phyloP scores from a whole-genome alignment of 2,329 filamentous ascomycete species.

The Cladobotryum protrusum region DNA sequence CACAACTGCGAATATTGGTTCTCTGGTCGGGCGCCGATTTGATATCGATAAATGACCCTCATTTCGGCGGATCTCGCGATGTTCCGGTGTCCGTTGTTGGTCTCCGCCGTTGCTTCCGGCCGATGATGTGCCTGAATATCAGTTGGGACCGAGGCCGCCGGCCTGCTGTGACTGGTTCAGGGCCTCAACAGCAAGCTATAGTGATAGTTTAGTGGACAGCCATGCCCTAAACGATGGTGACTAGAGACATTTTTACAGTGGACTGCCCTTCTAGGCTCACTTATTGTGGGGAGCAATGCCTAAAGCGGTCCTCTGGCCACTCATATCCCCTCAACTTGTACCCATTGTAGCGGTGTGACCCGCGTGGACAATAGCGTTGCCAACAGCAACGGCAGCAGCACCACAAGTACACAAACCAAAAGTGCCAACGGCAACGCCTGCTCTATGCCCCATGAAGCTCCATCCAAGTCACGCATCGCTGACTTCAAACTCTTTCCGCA shows the following conservation, averaged over 20 bases:
- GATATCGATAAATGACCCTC: no score
- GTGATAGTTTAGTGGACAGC: no score
- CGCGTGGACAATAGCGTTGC: constrained; percentile 8
- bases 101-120: neutral
- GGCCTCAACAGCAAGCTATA: no score
- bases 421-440: constrained; percentile 3
- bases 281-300: neutral
- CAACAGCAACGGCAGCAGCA: constrained; percentile 9
- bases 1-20: no score
- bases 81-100: constrained; percentile 9
- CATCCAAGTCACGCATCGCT: constrained; percentile 8
- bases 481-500: constrained; percentile 8
- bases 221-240: no score
- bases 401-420: constrained; percentile 13
- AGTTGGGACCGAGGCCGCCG: no score
- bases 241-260: no score
- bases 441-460: constrained; percentile 3
- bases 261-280: no score
- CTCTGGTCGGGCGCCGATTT: no score
- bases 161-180: no score
- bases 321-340: neutral
- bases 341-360: constrained; percentile 9
- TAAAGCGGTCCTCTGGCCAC: no score
- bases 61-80: constrained; percentile 9
- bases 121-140: no score